Base-by-base conservation (phyloP, 257 asterid genomes). In the Avicennia marina region DNA sequence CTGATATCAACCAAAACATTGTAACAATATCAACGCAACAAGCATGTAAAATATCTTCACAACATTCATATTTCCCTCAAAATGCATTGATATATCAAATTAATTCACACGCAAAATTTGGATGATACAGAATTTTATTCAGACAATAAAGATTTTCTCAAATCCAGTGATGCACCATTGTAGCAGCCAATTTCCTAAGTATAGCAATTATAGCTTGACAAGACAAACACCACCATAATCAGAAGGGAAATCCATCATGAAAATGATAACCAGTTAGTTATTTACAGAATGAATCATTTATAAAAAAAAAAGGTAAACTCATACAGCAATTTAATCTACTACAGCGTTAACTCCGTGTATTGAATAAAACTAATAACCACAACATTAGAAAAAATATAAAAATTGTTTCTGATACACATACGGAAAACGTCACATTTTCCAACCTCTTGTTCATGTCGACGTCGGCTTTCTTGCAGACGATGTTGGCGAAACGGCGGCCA, bases 401-500 rank as follows among this genome's bases (percentile, higher is more conserved):
- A 6, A 36, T 21, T n/a, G 20, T 7, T 22, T 54, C 32, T 31
- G 33, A 17, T 7, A n/a, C n/a, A 26, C 20, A 25, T n/a, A 34
- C 2, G 19, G 43, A 2, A 51, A 51, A 16, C 15, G 20, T 33
- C 59, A 19, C 2, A 15, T 12, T 2, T 12, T 19, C n/a, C n/a
- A 8, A 89, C 96, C 96, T 81, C 67, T 89, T 89, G 75, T 85
- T 89, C 96, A 89, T 89, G 62, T 89, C 96, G 63, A 89, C 64
- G 49, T 89, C 96, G 42, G 96, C 96, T 48, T 89, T 89, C 63
- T 89, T 85, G 68, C 96, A 89, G 56, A 81, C 77, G 48, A 89
- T 89, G 69, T 89, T 89, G 59, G 95, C 87, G 73, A 89, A 89
- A 51, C 96, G 95, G 50, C 96, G 95, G 12, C 95, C 95, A 1